Percentiles rank a stretch among this genome's conserved stretches.
These are phyloP conservation scores for Candida hispaniensis DNA, from an alignment of 805 yeast species.

Conservation along the genomic window DNA sequence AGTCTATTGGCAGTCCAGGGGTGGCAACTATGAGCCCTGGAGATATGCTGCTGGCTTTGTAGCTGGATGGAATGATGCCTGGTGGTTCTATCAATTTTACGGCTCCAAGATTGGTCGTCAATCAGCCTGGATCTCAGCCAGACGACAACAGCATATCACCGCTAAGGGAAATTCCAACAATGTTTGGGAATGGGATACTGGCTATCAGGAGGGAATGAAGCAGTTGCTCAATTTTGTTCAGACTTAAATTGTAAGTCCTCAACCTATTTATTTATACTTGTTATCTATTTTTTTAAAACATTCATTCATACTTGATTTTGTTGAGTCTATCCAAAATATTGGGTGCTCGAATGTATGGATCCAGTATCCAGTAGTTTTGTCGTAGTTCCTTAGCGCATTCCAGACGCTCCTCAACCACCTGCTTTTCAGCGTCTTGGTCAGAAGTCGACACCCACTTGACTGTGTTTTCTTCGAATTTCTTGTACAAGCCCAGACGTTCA, in stretches of 20 bases:
- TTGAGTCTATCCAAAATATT: constrained; percentile 9
- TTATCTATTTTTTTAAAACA: no score
- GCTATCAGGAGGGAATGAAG: constrained; percentile 54
- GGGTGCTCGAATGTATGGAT: constrained; percentile 8
- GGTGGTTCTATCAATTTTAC: constrained; percentile 55
- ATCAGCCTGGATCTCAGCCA: constrained; percentile 53
- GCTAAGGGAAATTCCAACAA: constrained; percentile 44
- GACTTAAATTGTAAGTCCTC: no score
- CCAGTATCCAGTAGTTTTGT: constrained; percentile 7
- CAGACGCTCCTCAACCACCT: constrained; percentile 2
- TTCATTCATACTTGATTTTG: no score
- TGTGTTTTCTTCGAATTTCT: constrained; percentile 12
- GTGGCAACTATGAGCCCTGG: constrained; percentile 66
- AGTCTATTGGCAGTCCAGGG: constrained; percentile 59
- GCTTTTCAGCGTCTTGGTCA: constrained; percentile 1
- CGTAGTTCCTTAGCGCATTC: constrained; percentile 1
- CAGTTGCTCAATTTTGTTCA: constrained; percentile 27
- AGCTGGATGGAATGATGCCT: constrained; percentile 64
- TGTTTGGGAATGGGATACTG: constrained; percentile 88
- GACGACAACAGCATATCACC: constrained; percentile 51
- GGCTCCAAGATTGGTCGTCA: constrained; percentile 67
- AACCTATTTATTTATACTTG: no score
- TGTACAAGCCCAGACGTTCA: constrained; percentile 5
- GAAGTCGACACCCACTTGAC: constrained; percentile 11
- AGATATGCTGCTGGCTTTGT: constrained; percentile 69